phyloP scores from a whole-genome alignment of 176 grass and related monocot genomes.

The Raddia distichophylla region DNA sequence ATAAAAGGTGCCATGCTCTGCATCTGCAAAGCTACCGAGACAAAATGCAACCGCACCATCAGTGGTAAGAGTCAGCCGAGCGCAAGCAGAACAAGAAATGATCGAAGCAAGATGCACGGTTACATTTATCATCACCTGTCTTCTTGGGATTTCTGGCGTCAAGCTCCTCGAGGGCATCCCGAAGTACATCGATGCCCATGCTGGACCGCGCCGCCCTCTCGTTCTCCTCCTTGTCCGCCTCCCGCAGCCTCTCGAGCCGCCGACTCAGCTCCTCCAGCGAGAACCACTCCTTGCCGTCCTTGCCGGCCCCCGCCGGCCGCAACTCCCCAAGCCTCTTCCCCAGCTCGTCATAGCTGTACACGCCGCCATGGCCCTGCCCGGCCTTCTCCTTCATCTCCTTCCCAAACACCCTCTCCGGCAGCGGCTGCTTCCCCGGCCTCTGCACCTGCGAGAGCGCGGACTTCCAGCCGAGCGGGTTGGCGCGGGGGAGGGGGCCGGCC shows the following conservation, averaged over 20 bases:
- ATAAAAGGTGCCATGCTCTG: conserved; percentile 6
- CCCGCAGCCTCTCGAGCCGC: conserved; percentile 59
- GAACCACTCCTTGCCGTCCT: conserved; percentile 59
- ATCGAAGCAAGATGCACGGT: background rate
- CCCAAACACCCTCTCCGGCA: conserved; percentile 18
- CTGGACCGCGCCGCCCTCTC: background rate
- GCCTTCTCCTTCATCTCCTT: conserved; percentile 24
- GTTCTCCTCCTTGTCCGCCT: conserved; percentile 48
- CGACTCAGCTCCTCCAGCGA: conserved; percentile 67
- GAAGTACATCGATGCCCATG: background rate
- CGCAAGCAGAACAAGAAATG: conserved; percentile 2
- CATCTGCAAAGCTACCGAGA: conserved; percentile 31
- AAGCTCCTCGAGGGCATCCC: background rate
- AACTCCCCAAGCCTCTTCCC: conserved; percentile 61
- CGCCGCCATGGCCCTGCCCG: background rate
- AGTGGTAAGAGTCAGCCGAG: background rate
- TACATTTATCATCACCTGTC: background rate
- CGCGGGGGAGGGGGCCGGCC: background rate
- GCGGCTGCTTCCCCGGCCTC: background rate
- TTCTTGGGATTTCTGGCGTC: background rate
- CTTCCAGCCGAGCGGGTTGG: background rate
- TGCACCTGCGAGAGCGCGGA: background rate
- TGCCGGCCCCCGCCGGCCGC: conserved; percentile 48
- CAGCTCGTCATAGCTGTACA: conserved; percentile 55
- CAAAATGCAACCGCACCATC: background rate